Evolutionary conservation across 805 yeast species (phyloP).

Genomic region (Wickerhamomyces rabaulensis): DNA sequence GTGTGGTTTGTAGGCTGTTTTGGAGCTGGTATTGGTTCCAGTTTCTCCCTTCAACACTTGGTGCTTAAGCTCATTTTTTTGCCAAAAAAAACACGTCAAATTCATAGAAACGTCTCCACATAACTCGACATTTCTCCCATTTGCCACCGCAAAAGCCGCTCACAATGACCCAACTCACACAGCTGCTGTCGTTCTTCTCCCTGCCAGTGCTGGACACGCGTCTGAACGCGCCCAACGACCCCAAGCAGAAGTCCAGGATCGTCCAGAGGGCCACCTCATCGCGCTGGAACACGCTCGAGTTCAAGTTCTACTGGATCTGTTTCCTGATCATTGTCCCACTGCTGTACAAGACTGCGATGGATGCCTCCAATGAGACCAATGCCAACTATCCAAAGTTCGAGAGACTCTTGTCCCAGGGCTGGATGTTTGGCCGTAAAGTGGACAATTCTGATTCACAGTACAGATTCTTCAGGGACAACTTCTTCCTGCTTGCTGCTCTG

Average conservation of each 20-base stretch:
- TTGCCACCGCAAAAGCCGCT: not conserved
- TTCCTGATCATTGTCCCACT: constrained; percentile 72
- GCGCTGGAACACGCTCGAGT: constrained; percentile 76
- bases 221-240: constrained; percentile 29
- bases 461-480: constrained; percentile 77
- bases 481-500: constrained; percentile 54
- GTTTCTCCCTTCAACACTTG: too few relatives aligned
- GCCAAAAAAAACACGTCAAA: too few relatives aligned
- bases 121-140: not conserved
- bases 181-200: constrained; percentile 24
- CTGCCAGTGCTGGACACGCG: constrained; percentile 39
- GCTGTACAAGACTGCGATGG: constrained; percentile 78
- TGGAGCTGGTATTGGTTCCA: too few relatives aligned
- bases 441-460: constrained; percentile 93
- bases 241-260: constrained; percentile 21
- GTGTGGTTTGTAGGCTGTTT: not conserved
- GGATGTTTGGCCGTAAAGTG: constrained; percentile 86
- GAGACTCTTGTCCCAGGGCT: constrained; percentile 66
- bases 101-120: not conserved
- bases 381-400: constrained; percentile 65
- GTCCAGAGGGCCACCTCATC: constrained; percentile 26
- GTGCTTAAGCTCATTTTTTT: too few relatives aligned
- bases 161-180: not conserved
- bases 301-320: constrained; percentile 56
- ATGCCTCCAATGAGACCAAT: constrained; percentile 69